Conservation (phyloP, 2,329 filamentous ascomycete genomes). For the Fusarium dimerum region DNA sequence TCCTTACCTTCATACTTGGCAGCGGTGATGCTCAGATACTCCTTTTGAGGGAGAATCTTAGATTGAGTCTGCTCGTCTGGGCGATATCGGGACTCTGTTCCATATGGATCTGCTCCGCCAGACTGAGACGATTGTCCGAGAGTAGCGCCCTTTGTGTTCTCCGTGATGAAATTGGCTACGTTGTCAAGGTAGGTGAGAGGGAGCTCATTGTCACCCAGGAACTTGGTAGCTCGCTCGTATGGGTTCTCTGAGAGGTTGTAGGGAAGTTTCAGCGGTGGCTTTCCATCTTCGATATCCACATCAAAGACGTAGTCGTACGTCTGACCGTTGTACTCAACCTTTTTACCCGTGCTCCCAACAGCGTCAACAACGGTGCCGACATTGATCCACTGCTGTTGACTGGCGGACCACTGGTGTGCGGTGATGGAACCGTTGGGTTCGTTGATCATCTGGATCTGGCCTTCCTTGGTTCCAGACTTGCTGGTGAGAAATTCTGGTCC, state of each 20-base stretch:
- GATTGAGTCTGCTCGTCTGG: slow-evolving; percentile 57
- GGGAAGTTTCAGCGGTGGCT: slow-evolving; percentile 88
- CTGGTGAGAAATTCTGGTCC: slow-evolving; percentile 82
- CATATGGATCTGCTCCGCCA: slow-evolving; percentile 69
- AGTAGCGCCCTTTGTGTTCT: slow-evolving; percentile 85
- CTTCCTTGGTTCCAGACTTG: slow-evolving; percentile 90
- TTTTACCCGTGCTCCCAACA: slow-evolving; percentile 77
- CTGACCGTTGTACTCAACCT: slow-evolving; percentile 76
- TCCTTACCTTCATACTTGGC: slow-evolving; percentile 64
- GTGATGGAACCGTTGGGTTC: slow-evolving; percentile 80
- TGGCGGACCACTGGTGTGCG: slow-evolving; percentile 82
- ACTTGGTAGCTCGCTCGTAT: slow-evolving; percentile 88
- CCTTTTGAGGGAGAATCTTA: slow-evolving; percentile 73
- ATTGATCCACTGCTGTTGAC: slow-evolving; percentile 74
- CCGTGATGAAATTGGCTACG: slow-evolving; percentile 87
- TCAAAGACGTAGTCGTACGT: slow-evolving; percentile 97
- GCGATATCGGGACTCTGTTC: slow-evolving; percentile 75
- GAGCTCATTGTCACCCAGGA: slow-evolving; percentile 85
- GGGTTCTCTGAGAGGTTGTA: slow-evolving; percentile 92
- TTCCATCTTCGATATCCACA: slow-evolving; percentile 93
- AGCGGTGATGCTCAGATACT: slow-evolving; percentile 75
- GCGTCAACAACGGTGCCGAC: slow-evolving; percentile 95
- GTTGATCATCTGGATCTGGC: slow-evolving; percentile 89
- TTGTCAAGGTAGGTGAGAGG: slow-evolving; percentile 86
- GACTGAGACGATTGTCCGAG: slow-evolving; percentile 63